Conservation (phyloP, 805 yeast species). For the Scheffersomyces amazonensis region DNA sequence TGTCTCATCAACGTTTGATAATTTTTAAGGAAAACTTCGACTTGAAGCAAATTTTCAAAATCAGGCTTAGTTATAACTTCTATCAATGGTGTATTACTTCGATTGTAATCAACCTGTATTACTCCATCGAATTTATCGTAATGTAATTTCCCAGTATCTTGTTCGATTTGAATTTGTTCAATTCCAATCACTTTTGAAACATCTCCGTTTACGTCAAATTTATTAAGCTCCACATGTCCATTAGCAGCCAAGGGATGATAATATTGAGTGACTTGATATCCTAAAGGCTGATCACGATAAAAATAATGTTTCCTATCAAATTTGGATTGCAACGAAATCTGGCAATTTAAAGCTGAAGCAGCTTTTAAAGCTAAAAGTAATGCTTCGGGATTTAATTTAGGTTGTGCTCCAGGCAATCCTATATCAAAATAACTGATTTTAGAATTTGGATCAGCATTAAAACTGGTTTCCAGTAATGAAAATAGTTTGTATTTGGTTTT, state of each 20-base stretch:
- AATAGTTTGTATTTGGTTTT: constrained; percentile 74
- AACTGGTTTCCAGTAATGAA: constrained; percentile 49
- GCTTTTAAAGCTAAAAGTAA: constrained; percentile 67
- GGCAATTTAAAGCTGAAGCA: constrained; percentile 65
- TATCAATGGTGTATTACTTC: constrained; percentile 82
- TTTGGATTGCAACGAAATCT: constrained; percentile 52
- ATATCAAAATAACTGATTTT: constrained; percentile 76
- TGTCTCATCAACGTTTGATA: constrained; percentile 70
- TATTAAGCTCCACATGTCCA: constrained; percentile 54
- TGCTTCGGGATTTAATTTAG: constrained; percentile 73
- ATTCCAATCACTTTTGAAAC: constrained; percentile 51
- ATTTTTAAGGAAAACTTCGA: constrained; percentile 76
- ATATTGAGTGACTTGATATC: constrained; percentile 93
- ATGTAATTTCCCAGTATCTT: constrained; percentile 84
- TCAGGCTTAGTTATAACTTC: constrained; percentile 94
- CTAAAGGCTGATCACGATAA: constrained; percentile 94
- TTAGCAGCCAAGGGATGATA: constrained; percentile 72
- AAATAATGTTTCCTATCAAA: constrained; percentile 96
- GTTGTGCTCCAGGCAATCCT: constrained; percentile 92
- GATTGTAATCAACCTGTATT: constrained; percentile 69
- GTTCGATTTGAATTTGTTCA: constrained; percentile 86
- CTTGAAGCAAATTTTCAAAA: constrained; percentile 62
- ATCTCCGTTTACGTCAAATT: constrained; percentile 51
- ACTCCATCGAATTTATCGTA: constrained; percentile 43
- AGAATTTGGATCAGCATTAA: constrained; percentile 60